phyloP scores from a whole-genome alignment of 129 eudicot species.

The Arctium lappa region DNA sequence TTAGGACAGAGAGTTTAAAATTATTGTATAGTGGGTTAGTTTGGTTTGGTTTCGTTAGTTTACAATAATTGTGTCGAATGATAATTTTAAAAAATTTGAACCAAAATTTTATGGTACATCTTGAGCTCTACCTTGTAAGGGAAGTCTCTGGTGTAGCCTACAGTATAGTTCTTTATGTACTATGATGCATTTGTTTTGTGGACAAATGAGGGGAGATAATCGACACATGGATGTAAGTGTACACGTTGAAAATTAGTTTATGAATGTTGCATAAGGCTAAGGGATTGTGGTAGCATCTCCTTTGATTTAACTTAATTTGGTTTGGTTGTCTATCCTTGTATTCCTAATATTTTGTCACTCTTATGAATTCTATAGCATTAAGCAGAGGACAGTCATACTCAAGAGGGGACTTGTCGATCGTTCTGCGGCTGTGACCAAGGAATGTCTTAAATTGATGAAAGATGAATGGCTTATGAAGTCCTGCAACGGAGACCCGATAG shows the following conservation, averaged over 20 bases:
- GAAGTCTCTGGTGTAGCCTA: no score
- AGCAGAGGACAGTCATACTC: slow-evolving; percentile 73
- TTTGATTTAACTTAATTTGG: neutral
- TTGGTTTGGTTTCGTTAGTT: neutral
- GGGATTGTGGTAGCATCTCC: neutral
- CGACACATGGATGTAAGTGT: neutral
- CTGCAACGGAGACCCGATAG: slow-evolving; percentile 79
- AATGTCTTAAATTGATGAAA: slow-evolving; percentile 76
- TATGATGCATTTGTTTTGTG: neutral
- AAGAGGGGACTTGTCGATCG: slow-evolving; percentile 97
- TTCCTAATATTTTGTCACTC: slow-evolving; percentile 10
- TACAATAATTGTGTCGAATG: neutral
- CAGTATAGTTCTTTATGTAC: no score
- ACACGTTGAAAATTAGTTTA: neutral
- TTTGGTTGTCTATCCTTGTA: neutral
- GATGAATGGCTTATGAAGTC: slow-evolving; percentile 91
- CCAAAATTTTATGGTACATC: neutral
- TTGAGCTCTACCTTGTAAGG: no score
- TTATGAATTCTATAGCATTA: slow-evolving; percentile 49
- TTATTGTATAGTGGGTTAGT: no score
- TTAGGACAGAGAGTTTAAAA: no score
- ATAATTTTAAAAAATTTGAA: neutral
- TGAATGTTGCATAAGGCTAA: neutral
- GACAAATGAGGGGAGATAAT: neutral
- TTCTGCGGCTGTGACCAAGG: slow-evolving; percentile 66